Evolutionary conservation across 768 basidiomycete genomes (phyloP), one percentile per base, ranked within the genome.

Genomic region (Lentinula lateritia): DNA sequence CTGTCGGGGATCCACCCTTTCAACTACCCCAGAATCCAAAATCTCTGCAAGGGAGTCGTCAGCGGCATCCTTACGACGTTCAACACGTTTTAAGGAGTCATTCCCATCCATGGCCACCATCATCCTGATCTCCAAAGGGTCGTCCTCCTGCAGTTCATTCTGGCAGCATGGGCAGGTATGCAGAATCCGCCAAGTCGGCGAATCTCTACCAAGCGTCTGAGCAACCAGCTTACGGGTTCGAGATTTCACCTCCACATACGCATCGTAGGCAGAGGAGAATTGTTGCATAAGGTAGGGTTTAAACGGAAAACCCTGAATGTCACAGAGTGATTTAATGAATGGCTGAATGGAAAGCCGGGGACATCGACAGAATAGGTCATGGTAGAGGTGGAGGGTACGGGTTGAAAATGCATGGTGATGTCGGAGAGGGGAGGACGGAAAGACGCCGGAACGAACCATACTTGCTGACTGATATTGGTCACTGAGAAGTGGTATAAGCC

Each of bases 101-200:
- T 67, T 67, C 9, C 66, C 65, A 60, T 67, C 66, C 38, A 67
- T 62, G 0, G 58, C 45, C 23, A 59, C 18, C 20, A 67, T n/a
- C 28, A 50, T 58, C 13, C 52, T 42, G n/a, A 61, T 57, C 9
- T 38, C 36, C n/a, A 62, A 50, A 7, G 28, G 9, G 5, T 54
- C 43, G 23, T 67, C 64, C 18, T 55, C 61, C 34, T 60, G 16
- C 6, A 68, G 57, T 39, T 62, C 34, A 52, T 52, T 54, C 46
- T 48, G 53, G 50, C 67, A 68, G 10, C 53, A 43, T 32, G 66
- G 64, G 39, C 67, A 68, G 2, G 59, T 46, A 46, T 66, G 50
- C 15, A 20, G 39, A 12, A 68, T 20, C 5, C 62, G 59, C 66
- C 66, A 68, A n/a, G 60, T 52, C 10, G 52, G 52, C 20, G 38